Conservation (phyloP, 2,329 filamentous ascomycete genomes). For the Aspergillus texensis region DNA sequence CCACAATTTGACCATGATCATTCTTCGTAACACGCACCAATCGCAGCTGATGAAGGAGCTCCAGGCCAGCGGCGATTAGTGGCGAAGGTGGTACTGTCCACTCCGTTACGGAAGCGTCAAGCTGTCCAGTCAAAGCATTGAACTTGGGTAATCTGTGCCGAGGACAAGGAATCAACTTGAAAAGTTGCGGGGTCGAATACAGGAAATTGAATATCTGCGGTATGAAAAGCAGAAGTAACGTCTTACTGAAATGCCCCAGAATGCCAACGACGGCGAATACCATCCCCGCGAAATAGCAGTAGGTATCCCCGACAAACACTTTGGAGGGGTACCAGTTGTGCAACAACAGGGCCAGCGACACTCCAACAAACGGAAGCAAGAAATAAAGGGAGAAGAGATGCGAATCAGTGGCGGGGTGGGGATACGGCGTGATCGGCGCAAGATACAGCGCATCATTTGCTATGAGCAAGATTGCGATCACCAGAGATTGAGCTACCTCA, state of each 20-base stretch:
- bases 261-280: conserved; percentile 97
- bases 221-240: conserved; percentile 82
- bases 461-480: conserved; percentile 80
- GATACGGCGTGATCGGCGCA: conserved; percentile 70
- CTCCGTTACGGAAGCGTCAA: conserved; percentile 82
- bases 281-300: conserved; percentile 99
- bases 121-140: conserved; percentile 78
- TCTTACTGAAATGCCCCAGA: conserved; percentile 97
- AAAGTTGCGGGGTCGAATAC: conserved; percentile 90
- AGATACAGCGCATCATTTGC: conserved; percentile 90
- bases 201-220: conserved; percentile 97
- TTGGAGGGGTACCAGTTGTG: conserved; percentile 97
- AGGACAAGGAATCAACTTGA: conserved; percentile 86
- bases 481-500: conserved; percentile 90
- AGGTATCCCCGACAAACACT: conserved; percentile 97
- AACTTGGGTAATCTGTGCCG: conserved; percentile 88
- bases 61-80: conserved; percentile 65
- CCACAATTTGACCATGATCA: conserved; percentile 68
- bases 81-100: conserved; percentile 73
- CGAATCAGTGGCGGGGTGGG: conserved; percentile 91
- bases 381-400: conserved; percentile 96
- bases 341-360: conserved; percentile 79
- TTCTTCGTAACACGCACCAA: conserved; percentile 71
- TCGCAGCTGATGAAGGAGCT: conserved; percentile 67
- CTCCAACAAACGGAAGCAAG: conserved; percentile 89